A percentile compares a stretch with the other conserved stretches of the same genome.
Conservation (phyloP, 352 stramenopile genomes). For the Phytophthora agathidicida region DNA sequence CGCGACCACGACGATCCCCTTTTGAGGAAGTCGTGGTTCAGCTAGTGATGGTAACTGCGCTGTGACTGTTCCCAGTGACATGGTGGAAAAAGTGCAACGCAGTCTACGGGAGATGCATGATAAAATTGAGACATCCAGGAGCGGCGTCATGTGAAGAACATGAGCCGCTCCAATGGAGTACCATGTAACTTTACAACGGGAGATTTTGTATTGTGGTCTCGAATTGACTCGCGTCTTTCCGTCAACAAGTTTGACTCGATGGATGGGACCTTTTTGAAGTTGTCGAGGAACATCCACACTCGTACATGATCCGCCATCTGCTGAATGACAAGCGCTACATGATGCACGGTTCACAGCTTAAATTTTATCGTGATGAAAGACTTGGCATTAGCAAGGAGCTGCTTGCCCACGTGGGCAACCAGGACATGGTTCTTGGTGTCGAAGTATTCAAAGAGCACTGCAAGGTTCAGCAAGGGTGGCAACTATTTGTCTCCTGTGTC, state of each 20-base stretch:
- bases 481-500: not conserved
- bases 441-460: not conserved
- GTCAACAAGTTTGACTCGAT: constrained; percentile 1
- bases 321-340: not conserved
- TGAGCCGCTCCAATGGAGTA: not conserved
- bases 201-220: constrained; percentile 9
- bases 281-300: not conserved
- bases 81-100: not conserved
- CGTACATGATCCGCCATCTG: not conserved
- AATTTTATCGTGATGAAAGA: not conserved
- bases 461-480: not conserved
- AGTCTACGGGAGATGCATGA: not conserved
- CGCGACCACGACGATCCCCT: not conserved
- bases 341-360: not conserved
- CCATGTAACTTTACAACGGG: not conserved
- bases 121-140: not conserved
- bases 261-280: not conserved
- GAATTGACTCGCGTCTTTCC: not conserved
- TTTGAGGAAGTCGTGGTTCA: not conserved
- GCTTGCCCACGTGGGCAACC: not conserved
- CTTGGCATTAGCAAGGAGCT: not conserved
- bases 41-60: not conserved
- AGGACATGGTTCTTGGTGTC: not conserved
- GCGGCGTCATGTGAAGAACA: not conserved
- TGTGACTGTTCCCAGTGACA: not conserved